Evolutionary conservation across 225 moss, liverwort and hornwort species (phyloP).

Genomic region (Sphagnum tenellum): DNA sequence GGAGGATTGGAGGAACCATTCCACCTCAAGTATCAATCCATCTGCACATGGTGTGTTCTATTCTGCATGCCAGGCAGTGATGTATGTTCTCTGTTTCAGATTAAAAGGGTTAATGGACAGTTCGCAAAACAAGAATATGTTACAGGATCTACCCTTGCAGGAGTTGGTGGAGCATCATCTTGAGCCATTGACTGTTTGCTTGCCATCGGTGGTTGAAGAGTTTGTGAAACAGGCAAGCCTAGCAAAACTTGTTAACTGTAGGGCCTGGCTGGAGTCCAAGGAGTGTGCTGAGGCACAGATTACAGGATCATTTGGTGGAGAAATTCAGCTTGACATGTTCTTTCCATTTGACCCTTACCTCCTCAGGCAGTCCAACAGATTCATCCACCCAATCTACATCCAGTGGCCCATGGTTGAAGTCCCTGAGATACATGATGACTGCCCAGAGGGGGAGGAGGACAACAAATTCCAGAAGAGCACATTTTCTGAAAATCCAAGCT

Average conservation of each 20-base stretch:
- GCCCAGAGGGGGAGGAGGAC: constrained; percentile 27
- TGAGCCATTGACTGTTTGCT: constrained; percentile 66
- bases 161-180: constrained; percentile 77
- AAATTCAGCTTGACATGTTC: constrained; percentile 81
- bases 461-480: constrained; percentile 44
- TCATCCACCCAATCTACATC: constrained; percentile 34
- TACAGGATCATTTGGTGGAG: constrained; percentile 45
- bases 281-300: constrained; percentile 26
- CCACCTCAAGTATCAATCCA: constrained; percentile 49
- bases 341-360: constrained; percentile 96
- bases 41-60: constrained; percentile 78
- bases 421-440: constrained; percentile 30
- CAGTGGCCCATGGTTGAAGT: constrained; percentile 54
- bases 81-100: constrained; percentile 90
- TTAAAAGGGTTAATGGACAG: constrained; percentile 68
- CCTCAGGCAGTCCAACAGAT: constrained; percentile 65
- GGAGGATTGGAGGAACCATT: constrained; percentile 32
- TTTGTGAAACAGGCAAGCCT: constrained; percentile 77
- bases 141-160: constrained; percentile 59
- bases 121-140: constrained; percentile 41
- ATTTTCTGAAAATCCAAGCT: constrained; percentile 42
- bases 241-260: constrained; percentile 67
- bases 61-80: constrained; percentile 89
- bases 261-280: constrained; percentile 45
- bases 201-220: constrained; percentile 89